These are phyloP conservation scores for Tricholoma furcatifolium DNA, from an alignment of 768 basidiomycete species.

Conservation along the genomic window DNA sequence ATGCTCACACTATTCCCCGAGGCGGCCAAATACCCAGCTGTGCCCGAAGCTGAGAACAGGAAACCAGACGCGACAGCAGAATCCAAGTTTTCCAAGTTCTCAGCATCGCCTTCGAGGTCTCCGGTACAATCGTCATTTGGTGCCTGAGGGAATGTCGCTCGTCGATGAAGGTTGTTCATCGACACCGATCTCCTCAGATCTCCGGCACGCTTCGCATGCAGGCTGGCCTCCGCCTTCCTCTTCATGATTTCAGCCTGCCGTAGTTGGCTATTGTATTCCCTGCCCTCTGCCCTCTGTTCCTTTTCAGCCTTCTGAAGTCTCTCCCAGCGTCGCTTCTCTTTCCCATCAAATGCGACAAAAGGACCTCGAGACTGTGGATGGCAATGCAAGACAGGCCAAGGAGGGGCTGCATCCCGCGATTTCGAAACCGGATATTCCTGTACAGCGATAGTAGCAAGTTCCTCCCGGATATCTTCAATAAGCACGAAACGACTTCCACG, in stretches of 20 bases:
- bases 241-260: conserved; percentile 34
- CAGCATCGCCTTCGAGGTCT: conserved; percentile 43
- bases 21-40: conserved; percentile 73
- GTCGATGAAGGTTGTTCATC: conserved; percentile 71
- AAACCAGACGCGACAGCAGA: conserved; percentile 73
- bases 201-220: conserved; percentile 30
- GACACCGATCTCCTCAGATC: conserved; percentile 76
- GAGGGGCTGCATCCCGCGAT: conserved; percentile 47
- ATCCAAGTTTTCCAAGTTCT: conserved; percentile 43
- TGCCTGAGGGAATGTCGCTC: conserved; percentile 32
- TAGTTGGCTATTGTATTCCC: conserved; percentile 30
- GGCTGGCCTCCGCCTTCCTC: conserved; percentile 36
- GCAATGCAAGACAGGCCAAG: conserved; percentile 85
- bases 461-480: conserved; percentile 85
- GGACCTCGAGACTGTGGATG: conserved; percentile 73
- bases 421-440: conserved; percentile 73
- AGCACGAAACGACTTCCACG: conserved; percentile 77
- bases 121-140: conserved; percentile 26
- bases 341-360: conserved; percentile 74
- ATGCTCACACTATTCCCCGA: conserved; percentile 95
- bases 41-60: conserved; percentile 58
- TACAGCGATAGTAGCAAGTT: conserved; percentile 80
- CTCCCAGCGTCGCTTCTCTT: conserved; percentile 67
- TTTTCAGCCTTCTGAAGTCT: conserved; percentile 48
- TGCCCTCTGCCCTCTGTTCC: conserved; percentile 40